phyloP scores from a whole-genome alignment of 805 yeast genomes.

The Hemisphaericaspora nanyangensis region DNA sequence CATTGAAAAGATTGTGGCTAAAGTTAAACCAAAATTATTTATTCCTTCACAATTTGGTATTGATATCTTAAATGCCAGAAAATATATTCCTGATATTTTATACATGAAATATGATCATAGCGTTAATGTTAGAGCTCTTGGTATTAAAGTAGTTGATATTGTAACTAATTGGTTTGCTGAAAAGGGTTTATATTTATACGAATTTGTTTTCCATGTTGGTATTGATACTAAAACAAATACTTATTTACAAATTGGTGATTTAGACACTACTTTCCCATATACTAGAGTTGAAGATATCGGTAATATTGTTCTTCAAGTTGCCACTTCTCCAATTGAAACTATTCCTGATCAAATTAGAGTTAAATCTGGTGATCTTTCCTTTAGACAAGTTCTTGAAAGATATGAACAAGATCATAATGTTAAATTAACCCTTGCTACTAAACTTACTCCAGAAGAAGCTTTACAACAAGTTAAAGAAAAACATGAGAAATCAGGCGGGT shows the following conservation, averaged over 20 bases:
- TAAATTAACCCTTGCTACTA: slow-evolving; percentile 7
- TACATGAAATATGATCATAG: slow-evolving; percentile 25
- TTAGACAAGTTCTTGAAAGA: slow-evolving; percentile 32
- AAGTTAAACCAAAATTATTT: slow-evolving; percentile 46
- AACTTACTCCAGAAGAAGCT: slow-evolving; percentile 23
- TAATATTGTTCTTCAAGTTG: slow-evolving; percentile 37
- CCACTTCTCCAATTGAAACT: slow-evolving; percentile 25
- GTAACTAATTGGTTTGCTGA: slow-evolving; percentile 8
- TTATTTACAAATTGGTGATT: slow-evolving; percentile 39
- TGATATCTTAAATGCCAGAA: slow-evolving; percentile 27
- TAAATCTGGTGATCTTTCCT: slow-evolving; percentile 37
- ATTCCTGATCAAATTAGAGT: slow-evolving; percentile 45
- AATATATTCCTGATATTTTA: slow-evolving; percentile 21
- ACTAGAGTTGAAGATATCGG: slow-evolving; percentile 43
- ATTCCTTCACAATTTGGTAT: slow-evolving; percentile 62
- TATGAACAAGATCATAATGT: slow-evolving; percentile 37
- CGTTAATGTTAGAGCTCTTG: slow-evolving; percentile 17
- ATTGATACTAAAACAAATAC: slow-evolving; percentile 30
- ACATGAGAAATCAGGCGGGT: slow-evolving; percentile 20
- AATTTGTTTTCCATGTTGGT: slow-evolving; percentile 26
- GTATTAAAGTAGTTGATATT: slow-evolving; percentile 11
- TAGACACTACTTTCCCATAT: slow-evolving; percentile 30
- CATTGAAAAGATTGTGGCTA: slow-evolving; percentile 33
- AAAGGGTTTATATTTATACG: slow-evolving; percentile 23
- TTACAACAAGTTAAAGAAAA: slow-evolving; percentile 5